Conservation (phyloP, 192 early-diverging fungal genomes). For the Diversispora epigaea region DNA sequence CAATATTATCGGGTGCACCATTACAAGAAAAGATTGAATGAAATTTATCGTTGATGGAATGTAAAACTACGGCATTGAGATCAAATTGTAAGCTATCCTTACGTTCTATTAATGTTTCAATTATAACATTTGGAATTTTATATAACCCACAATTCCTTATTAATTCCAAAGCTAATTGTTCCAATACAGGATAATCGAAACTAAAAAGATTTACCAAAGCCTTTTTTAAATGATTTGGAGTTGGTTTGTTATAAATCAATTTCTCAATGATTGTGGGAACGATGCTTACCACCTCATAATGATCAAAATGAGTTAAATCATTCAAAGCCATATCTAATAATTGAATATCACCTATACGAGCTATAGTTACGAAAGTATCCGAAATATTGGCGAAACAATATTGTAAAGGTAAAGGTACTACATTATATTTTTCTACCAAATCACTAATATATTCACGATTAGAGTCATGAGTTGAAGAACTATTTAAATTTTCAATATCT, state of each 20-base stretch:
- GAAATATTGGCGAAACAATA: constrained; percentile 7
- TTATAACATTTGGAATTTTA: constrained; percentile 6
- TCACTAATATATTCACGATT: constrained; percentile 6
- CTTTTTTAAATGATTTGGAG: constrained; percentile 5
- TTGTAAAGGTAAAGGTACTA: constrained; percentile 11
- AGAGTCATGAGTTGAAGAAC: not conserved
- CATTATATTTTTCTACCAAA: not conserved
- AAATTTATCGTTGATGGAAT: constrained; percentile 8
- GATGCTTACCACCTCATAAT: not conserved
- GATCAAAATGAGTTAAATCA: constrained; percentile 13
- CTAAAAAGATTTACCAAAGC: not conserved
- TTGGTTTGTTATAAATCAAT: constrained; percentile 12
- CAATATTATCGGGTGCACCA: constrained; percentile 14
- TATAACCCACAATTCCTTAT: constrained; percentile 12
- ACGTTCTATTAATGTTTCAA: constrained; percentile 8
- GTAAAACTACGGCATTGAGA: not conserved
- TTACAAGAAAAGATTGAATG: constrained; percentile 6
- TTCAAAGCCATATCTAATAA: constrained; percentile 1
- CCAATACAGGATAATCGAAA: not conserved
- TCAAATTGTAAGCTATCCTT: not conserved
- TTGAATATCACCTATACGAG: constrained; percentile 9
- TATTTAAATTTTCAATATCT: not conserved
- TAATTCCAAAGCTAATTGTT: constrained; percentile 14
- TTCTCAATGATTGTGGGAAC: constrained; percentile 6
- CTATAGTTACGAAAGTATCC: constrained; percentile 3